Evolutionary conservation across 1,284 basidiomycete genomes (phyloP).

Genomic region (Moesziomyces aphidis): DNA sequence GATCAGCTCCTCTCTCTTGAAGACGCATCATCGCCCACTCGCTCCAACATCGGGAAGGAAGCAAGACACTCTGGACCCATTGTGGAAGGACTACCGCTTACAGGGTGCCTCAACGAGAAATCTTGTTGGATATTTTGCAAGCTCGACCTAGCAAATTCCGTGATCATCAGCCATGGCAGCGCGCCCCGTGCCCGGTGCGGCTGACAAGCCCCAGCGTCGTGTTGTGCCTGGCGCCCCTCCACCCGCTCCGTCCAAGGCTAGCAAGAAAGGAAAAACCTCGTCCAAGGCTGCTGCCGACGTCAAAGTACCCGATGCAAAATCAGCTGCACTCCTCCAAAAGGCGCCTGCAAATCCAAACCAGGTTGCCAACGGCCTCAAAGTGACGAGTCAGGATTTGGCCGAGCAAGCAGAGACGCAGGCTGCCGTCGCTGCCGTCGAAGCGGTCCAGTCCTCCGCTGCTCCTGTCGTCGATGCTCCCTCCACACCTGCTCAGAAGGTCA

Average conservation of each 20-base stretch:
- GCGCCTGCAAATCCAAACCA: constrained; percentile 28
- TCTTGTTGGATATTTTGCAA: no score
- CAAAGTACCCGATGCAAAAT: constrained; percentile 30
- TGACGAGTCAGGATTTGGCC: constrained; percentile 34
- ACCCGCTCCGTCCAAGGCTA: constrained; percentile 24
- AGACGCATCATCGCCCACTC: no score
- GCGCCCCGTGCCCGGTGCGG: constrained; percentile 27
- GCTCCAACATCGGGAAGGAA: background rate
- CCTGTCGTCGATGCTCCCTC: background rate
- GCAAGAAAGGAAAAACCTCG: constrained; percentile 18
- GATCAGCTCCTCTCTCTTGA: no score
- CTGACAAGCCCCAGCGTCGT: constrained; percentile 37
- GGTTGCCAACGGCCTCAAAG: constrained; percentile 43
- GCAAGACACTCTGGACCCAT: background rate
- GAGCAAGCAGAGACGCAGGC: constrained; percentile 42
- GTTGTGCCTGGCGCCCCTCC: constrained; percentile 40
- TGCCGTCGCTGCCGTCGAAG: constrained; percentile 37
- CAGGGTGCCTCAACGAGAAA: no score
- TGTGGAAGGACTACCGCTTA: background rate
- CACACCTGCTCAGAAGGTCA: constrained; percentile 35
- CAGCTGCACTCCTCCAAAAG: constrained; percentile 34
- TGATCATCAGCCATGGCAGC: constrained; percentile 16
- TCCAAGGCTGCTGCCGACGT: constrained; percentile 15
- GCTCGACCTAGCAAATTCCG: background rate
- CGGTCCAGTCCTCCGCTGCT: constrained; percentile 12